A percentile compares a stretch with the other conserved stretches of the same genome.
Conservation (phyloP, 148 eudicot species). For the Nepenthes mirabilis region DNA sequence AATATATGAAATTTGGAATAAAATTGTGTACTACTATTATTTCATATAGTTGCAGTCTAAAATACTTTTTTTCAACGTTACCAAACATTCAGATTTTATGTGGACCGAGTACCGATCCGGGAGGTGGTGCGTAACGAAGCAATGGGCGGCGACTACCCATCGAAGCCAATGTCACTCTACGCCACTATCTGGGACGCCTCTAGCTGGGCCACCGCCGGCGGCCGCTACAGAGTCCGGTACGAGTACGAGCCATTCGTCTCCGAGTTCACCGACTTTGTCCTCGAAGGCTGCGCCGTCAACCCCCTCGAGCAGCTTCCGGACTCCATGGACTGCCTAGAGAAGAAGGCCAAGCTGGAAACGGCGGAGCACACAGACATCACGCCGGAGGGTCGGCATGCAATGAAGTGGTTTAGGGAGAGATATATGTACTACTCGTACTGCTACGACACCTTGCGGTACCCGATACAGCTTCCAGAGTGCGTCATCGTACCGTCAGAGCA, state of each 20-base stretch:
- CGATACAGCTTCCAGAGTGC: slow-evolving; percentile 74
- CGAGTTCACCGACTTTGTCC: slow-evolving; percentile 69
- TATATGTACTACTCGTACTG: slow-evolving; percentile 85
- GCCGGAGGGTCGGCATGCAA: slow-evolving; percentile 33
- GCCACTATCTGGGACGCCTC: slow-evolving; percentile 99
- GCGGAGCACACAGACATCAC: slow-evolving; percentile 42
- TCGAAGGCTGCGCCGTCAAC: slow-evolving; percentile 67
- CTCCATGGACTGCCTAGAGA: slow-evolving; percentile 24
- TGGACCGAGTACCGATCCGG: slow-evolving; percentile 74
- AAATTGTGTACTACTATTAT: no score
- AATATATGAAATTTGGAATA: no score
- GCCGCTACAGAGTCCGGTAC: slow-evolving; percentile 57
- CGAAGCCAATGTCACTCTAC: slow-evolving; percentile 92
- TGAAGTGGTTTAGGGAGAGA: slow-evolving; percentile 56
- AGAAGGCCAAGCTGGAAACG: slow-evolving; percentile 17
- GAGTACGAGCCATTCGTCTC: slow-evolving; percentile 69
- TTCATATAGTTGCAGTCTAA: no score
- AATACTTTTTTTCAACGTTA: no score
- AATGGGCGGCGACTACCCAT: slow-evolving; percentile 85
- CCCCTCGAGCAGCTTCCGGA: slow-evolving; percentile 48
- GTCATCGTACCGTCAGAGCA: slow-evolving; percentile 43
- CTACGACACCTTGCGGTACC: slow-evolving; percentile 42
- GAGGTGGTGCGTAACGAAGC: slow-evolving; percentile 41
- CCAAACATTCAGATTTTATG: slow-evolving; percentile 58
- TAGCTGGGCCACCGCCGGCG: slow-evolving; percentile 83